Conservation (phyloP, 1,139 yeast genomes). For the Groenewaldozyma sp. region DNA sequence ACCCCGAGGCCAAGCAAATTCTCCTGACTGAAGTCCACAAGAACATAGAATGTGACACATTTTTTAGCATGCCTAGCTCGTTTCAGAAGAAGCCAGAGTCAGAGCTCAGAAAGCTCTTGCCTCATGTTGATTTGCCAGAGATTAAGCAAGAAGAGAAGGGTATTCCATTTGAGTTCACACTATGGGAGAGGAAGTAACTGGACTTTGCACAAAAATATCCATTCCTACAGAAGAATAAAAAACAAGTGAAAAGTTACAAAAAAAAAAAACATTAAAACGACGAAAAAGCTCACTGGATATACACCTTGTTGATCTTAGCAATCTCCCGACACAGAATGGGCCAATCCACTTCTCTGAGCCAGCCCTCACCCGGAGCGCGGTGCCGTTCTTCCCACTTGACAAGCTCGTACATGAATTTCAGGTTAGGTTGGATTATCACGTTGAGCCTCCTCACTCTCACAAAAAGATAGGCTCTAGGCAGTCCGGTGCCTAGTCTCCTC, state of each 20-base stretch:
- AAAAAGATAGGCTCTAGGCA: constrained; percentile 67
- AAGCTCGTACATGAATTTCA: constrained; percentile 76
- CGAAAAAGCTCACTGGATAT: constrained; percentile 26
- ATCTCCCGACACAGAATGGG: constrained; percentile 81
- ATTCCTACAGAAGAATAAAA: constrained; percentile 6
- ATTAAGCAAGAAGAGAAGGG: constrained; percentile 41
- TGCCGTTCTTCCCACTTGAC: constrained; percentile 62
- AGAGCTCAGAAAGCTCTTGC: constrained; percentile 27
- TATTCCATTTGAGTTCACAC: constrained; percentile 40
- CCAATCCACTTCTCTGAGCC: constrained; percentile 78
- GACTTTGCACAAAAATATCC: constrained; percentile 1
- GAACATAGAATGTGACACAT: constrained; percentile 42
- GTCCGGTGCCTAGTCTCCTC: constrained; percentile 55
- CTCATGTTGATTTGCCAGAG: constrained; percentile 35
- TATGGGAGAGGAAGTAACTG: constrained; percentile 34
- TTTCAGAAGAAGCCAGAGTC: constrained; percentile 23
- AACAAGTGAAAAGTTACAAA: constrained; percentile 6
- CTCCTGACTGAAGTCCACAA: constrained; percentile 62
- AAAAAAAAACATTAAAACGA: constrained; percentile 1
- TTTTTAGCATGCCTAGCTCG: constrained; percentile 31
- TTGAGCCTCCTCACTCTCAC: constrained; percentile 79
- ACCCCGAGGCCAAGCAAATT: constrained; percentile 43
- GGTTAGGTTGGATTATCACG: constrained; percentile 84
- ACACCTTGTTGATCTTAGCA: constrained; percentile 61
- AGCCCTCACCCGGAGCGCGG: constrained; percentile 26